phyloP scores from a whole-genome alignment of 176 grass and related monocot genomes.

The Tuctoria greenei region DNA sequence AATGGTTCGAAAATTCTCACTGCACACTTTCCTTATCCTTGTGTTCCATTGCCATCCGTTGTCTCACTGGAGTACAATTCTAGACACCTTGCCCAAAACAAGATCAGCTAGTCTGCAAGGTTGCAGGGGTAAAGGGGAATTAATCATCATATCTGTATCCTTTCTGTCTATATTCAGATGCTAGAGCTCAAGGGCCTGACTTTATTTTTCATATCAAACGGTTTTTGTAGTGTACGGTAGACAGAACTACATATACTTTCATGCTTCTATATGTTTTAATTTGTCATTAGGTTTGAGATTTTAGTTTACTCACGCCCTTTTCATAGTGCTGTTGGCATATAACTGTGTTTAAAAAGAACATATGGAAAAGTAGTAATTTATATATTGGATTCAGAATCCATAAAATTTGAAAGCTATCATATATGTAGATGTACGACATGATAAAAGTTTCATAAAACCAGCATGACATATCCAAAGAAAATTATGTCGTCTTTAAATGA shows the following conservation, averaged over 20 bases:
- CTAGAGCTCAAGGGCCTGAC: not conserved
- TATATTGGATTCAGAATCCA: too few species aligned
- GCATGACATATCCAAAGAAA: not conserved
- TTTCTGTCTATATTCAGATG: not conserved
- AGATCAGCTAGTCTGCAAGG: not conserved
- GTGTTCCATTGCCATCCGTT: not conserved
- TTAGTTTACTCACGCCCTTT: too few species aligned
- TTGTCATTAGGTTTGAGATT: too few species aligned
- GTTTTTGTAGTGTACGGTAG: too few species aligned
- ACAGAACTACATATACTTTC: too few species aligned
- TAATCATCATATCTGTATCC: not conserved
- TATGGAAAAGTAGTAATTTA: too few species aligned
- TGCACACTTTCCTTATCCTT: not conserved
- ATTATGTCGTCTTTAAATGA: not conserved
- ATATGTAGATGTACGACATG: too few species aligned
- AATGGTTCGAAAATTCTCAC: not conserved
- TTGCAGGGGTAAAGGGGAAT: not conserved
- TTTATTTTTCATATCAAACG: not conserved
- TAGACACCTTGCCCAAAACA: not conserved
- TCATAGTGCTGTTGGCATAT: too few species aligned
- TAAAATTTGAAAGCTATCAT: not conserved
- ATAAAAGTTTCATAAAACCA: not conserved
- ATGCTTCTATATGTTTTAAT: too few species aligned
- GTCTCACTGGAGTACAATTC: not conserved
- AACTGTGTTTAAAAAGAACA: too few species aligned